Evolutionary conservation across 805 yeast genomes (phyloP).

Genomic region (Isabelozyma rhagii): DNA sequence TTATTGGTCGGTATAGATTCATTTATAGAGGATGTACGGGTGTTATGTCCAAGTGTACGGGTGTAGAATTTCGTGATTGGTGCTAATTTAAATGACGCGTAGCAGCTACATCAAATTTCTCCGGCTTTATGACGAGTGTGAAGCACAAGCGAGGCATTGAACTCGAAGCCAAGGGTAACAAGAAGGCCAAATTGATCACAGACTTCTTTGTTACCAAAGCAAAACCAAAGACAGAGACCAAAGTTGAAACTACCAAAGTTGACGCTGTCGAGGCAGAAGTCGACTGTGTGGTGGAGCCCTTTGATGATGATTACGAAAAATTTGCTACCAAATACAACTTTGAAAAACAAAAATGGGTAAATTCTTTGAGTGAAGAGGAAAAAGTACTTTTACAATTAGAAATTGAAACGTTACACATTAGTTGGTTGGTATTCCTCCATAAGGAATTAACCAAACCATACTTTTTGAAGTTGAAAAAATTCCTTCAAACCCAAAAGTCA

Average conservation of each 20-base stretch:
- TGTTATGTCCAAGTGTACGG: neutral
- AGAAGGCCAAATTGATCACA: constrained; percentile 12
- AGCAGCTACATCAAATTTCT: neutral
- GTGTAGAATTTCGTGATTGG: neutral
- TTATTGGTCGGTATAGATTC: neutral
- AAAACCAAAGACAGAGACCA: neutral
- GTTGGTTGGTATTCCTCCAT: constrained; percentile 75
- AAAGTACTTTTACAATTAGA: constrained; percentile 59
- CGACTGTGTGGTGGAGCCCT: neutral
- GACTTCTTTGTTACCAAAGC: constrained; percentile 12
- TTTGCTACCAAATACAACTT: constrained; percentile 27
- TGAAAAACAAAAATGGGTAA: constrained; percentile 52
- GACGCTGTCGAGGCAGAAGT: constrained; percentile 1
- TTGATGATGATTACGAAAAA: constrained; percentile 7
- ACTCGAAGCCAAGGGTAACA: neutral
- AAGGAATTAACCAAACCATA: constrained; percentile 80
- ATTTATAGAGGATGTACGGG: neutral
- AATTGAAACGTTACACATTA: constrained; percentile 61
- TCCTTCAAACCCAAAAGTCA: constrained; percentile 47
- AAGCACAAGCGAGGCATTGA: neutral
- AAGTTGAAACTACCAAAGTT: neutral
- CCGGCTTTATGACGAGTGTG: neutral
- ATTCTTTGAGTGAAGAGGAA: constrained; percentile 45
- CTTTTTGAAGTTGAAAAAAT: constrained; percentile 68
- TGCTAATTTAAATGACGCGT: too few relatives aligned